Evolutionary conservation across 2,329 filamentous ascomycete species (phyloP), one percentile per base, ranked within the genome.

Genomic region (Botryotinia globosa): DNA sequence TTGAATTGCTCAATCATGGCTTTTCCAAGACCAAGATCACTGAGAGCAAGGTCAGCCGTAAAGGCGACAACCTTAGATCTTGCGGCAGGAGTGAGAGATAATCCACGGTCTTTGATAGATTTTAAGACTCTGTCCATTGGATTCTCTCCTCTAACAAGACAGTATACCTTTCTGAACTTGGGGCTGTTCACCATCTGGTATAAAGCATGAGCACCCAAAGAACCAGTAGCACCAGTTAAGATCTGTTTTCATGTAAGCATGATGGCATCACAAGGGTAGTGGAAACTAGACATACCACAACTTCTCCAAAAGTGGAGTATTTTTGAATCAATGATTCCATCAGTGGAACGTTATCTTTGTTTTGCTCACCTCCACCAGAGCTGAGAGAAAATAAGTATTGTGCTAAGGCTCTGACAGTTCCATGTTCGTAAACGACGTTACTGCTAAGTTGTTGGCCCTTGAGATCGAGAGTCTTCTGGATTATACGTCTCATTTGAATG

Each of bases 161-260:
- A 85, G 81, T 86, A 88, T 1, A 89, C 81, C 10, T 81, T 81
- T 45, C 82, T 80, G 45, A 92, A 83, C 32, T 87, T 86, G 18
- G 87, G 84, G n/a, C 87, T 83, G 3, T 85, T 83, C 2, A 87
- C 85, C 22, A 92, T 84, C n/a, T 88, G 85, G 5, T 86, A 85
- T 2, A 89, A 83, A 1, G 90, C 82, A 75, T 91, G 89, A 0
- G 87, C 84, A 1, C 90, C 90, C 0, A 92, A 83, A 2, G 89
- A 90, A 1, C 90, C 90, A 0, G 90, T 92, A 0, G 87, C 86
- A 2, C 90, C 90, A 0, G 90, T 92, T 5, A 92, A 79, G 1
- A 89, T 80, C 79, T 83, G 51, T 37, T 69, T 7, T 59, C 48
- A 48, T 65, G 59, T 69, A 37, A 67, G 42, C n/a, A 75, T 61